These are phyloP conservation scores for Ascochyta viciae-villosae DNA, from an alignment of 2,329 filamentous ascomycete genomes.

Conservation along the genomic window DNA sequence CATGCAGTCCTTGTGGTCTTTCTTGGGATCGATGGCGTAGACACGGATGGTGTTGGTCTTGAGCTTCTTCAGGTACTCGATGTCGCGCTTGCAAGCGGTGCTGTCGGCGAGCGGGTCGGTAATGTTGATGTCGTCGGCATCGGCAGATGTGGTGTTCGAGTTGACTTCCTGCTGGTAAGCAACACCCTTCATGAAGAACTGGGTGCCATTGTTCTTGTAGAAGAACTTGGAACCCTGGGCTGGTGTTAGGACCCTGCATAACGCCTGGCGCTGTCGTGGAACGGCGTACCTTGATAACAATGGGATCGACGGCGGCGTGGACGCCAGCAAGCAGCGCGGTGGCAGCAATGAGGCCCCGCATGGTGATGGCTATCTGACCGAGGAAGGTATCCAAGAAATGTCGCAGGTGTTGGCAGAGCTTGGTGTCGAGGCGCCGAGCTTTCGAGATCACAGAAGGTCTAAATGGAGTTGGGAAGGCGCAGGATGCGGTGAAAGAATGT, in stretches of 20 bases:
- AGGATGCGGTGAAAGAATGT: slow-evolving; percentile 28
- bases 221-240: slow-evolving; percentile 83
- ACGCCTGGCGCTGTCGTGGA: slow-evolving; percentile 10
- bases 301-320: slow-evolving; percentile 66
- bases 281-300: slow-evolving; percentile 70
- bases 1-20: slow-evolving; percentile 87
- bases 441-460: slow-evolving; percentile 20
- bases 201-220: slow-evolving; percentile 79
- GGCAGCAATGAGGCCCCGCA: slow-evolving; percentile 61
- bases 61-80: slow-evolving; percentile 79
- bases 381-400: slow-evolving; percentile 36
- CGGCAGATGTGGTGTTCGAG: slow-evolving; percentile 60
- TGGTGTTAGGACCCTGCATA: slow-evolving; percentile 17
- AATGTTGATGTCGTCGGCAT: slow-evolving; percentile 62
- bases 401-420: slow-evolving; percentile 34
- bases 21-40: slow-evolving; percentile 84
- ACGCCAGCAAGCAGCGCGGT: slow-evolving; percentile 61
- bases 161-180: slow-evolving; percentile 87
- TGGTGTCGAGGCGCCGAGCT: slow-evolving; percentile 34
- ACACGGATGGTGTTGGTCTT: slow-evolving; percentile 93
- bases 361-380: slow-evolving; percentile 48
- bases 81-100: slow-evolving; percentile 78
- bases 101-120: slow-evolving; percentile 81
- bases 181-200: slow-evolving; percentile 89
- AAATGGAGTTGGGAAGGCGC: slow-evolving; percentile 23